Base-by-base conservation (phyloP, 208 protist species). In the Leishmania tarentolae region DNA sequence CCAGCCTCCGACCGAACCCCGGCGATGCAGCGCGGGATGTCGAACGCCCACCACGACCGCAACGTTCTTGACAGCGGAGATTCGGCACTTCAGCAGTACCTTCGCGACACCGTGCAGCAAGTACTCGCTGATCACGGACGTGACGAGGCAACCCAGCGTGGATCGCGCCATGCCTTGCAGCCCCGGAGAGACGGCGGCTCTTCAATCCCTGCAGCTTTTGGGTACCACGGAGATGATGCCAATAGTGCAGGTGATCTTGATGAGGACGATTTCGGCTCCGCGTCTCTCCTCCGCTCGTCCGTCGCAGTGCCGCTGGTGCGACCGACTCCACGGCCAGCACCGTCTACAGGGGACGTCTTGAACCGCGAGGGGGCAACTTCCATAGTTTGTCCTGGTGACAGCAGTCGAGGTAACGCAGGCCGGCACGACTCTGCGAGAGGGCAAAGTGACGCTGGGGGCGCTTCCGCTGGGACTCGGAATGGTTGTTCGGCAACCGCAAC, bases 261-360 rank as follows among this genome's bases (percentile, higher is more conserved):
- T 35, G 81, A 84, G 15, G 81, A 76, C 6, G 81, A 84, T 63
- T 84, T 84, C 52, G 81, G 81, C 31, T 84, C 76, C 21, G 81
- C 73, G 31, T 84, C 81, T 52, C 75, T 28, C 19, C 81, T 66
- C 19, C 76, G 57, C 4, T 81, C 81, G n/a, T 65, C 76, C 44
- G 53, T 84, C 59, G 77, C 75, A 46, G 50, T 65, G 59, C 56
- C 74, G 75, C n/a, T 68, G 15, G 44, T 47, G 71, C 70, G 61
- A 47, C 31, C 46, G 31, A 40, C 72, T 17, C 57, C 59, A 28
- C n/a, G 15, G 50, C 28, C 56, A 24, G 42, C 53, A n/a, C n/a
- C n/a, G 70, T 40, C 40, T n/a, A 56, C 31, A 40, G 17, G 17
- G 13, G 11, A 13, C 44, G 0, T 73, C 28, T 8, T 28, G 44